Percentiles rank a stretch among this genome's conserved stretches.
Conservation (phyloP, 305 asterid genomes). For the Fraxinus sp. region DNA sequence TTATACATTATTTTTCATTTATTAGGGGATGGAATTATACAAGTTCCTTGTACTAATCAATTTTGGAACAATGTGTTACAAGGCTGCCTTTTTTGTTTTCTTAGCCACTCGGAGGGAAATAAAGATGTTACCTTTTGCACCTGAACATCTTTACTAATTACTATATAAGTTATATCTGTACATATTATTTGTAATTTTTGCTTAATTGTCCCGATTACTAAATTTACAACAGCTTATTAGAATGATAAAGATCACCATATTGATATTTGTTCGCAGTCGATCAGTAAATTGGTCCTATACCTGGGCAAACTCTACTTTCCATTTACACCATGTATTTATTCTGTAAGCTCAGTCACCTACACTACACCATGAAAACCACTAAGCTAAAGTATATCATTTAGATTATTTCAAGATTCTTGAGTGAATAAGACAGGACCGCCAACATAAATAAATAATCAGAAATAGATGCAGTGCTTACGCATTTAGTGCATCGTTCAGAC, state of each 20-base stretch:
- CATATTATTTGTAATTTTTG: background rate
- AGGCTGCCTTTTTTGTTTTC: background rate
- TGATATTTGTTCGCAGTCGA: background rate
- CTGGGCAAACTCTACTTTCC: background rate
- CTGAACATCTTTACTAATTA: background rate
- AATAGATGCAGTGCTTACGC: conserved; percentile 47
- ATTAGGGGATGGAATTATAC: background rate
- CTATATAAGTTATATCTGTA: background rate
- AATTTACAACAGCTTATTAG: background rate
- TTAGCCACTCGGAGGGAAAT: background rate
- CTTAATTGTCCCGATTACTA: background rate
- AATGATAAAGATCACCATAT: background rate
- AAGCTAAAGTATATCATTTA: background rate
- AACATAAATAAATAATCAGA: background rate
- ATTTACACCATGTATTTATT: background rate
- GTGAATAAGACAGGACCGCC: background rate
- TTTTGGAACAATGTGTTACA: background rate
- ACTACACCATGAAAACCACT: background rate
- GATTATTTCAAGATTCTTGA: conserved; percentile 2
- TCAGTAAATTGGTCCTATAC: background rate
- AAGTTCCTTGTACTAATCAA: background rate
- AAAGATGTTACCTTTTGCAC: background rate
- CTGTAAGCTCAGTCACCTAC: background rate
- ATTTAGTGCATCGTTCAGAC: conserved; percentile 60
- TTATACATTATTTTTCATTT: background rate